These are phyloP conservation scores for Triticum urartu DNA, from an alignment of 176 grass and related monocot species.

Conservation along the genomic window DNA sequence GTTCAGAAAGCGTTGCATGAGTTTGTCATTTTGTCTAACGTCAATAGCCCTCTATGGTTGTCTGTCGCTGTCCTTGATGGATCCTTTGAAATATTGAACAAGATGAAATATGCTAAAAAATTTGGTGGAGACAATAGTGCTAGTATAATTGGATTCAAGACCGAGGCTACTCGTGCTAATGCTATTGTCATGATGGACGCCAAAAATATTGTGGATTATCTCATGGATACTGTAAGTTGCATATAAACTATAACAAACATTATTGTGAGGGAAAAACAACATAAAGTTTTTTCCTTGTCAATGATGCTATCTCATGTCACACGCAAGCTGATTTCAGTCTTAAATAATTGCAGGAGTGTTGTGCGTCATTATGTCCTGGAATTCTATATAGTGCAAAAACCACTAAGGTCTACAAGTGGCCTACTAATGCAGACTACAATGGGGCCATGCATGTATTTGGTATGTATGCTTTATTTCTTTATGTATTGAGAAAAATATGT, in stretches of 20 bases:
- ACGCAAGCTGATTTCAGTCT: conserved; percentile 9
- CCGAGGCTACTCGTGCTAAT: conserved; percentile 47
- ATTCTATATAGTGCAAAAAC: conserved; percentile 28
- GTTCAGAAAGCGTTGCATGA: conserved; percentile 34
- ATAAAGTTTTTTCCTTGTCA: neutral
- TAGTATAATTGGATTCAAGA: neutral
- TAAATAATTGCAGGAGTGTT: conserved; percentile 42
- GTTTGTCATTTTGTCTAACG: conserved; percentile 25
- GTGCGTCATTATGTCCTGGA: conserved; percentile 39
- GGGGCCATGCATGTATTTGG: conserved; percentile 45
- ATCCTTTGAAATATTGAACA: conserved; percentile 36
- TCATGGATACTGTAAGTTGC: conserved; percentile 59
- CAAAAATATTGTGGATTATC: conserved; percentile 20
- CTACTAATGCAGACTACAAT: conserved; percentile 20
- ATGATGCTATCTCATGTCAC: neutral
- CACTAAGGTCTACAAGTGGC: conserved; percentile 13
- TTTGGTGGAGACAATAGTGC: conserved; percentile 15
- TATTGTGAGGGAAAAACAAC: too few species aligned
- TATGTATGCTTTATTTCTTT: conserved; percentile 24
- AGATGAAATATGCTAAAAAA: conserved; percentile 4
- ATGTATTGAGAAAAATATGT: too few species aligned
- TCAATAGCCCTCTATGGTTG: conserved; percentile 33
- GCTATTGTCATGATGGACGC: conserved; percentile 29
- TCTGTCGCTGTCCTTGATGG: conserved; percentile 19
- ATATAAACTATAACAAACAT: neutral